Evolutionary conservation across 306 rosid genomes (phyloP).

Genomic region (Vigna angularis): DNA sequence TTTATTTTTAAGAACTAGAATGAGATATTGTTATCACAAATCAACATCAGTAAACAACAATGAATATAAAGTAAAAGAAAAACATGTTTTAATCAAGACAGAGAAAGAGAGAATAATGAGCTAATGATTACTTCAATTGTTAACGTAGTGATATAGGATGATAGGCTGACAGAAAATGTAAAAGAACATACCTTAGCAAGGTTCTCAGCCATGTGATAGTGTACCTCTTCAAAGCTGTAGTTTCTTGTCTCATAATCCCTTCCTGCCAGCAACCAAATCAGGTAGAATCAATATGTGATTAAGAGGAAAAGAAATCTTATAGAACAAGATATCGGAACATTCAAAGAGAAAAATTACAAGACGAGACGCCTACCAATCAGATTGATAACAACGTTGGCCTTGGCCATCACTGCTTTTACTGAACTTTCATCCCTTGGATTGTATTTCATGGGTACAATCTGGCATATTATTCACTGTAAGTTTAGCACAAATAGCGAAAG

Average conservation of each 20-base stretch:
- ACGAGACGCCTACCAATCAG: conserved; percentile 74
- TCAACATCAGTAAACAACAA: too few species aligned
- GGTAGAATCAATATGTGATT: conserved; percentile 31
- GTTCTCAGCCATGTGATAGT: conserved; percentile 89
- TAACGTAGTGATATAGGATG: conserved; percentile 37
- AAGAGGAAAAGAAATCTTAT: conserved; percentile 10
- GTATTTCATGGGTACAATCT: conserved; percentile 98
- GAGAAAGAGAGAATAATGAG: conserved; percentile 15
- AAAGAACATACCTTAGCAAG: conserved; percentile 70
- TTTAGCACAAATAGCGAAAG: conserved; percentile 41
- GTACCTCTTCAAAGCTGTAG: conserved; percentile 93
- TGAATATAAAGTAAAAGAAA: too few species aligned
- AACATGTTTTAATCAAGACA: neutral
- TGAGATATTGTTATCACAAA: neutral
- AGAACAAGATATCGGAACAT: conserved; percentile 26
- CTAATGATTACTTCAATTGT: conserved; percentile 9
- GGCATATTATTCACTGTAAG: conserved; percentile 43
- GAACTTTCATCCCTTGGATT: conserved; percentile 94
- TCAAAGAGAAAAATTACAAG: conserved; percentile 31
- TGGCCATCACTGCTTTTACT: conserved; percentile 96
- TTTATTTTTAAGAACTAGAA: conserved; percentile 28
- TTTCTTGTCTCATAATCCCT: conserved; percentile 97
- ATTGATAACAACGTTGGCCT: conserved; percentile 94
- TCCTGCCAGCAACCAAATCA: conserved; percentile 68
- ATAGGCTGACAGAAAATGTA: conserved; percentile 27